Evolutionary conservation across 169 alveolate genomes (phyloP).

Genomic region (Eimeria necatrix): DNA sequence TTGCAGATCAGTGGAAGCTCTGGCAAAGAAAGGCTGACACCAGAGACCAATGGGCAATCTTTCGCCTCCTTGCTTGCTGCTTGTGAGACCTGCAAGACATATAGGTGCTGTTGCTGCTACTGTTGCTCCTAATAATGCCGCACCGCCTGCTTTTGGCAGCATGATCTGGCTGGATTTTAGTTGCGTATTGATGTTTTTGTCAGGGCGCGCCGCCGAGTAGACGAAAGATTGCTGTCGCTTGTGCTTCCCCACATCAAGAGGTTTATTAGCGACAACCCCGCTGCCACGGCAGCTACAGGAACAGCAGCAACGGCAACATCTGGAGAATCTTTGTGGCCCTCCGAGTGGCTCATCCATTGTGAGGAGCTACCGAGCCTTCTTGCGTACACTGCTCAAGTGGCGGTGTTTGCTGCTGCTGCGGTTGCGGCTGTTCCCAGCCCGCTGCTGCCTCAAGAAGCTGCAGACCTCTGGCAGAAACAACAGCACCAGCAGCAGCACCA

Average conservation of each 20-base stretch:
- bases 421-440: conserved; percentile 77
- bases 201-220: conserved; percentile 72
- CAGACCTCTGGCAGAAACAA: conserved; percentile 25
- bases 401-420: conserved; percentile 73
- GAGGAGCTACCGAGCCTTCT: conserved; percentile 34
- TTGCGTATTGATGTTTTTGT: background rate
- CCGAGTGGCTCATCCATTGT: conserved; percentile 55
- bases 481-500: conserved; percentile 57
- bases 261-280: conserved; percentile 42
- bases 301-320: conserved; percentile 8
- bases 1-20: conserved; percentile 39
- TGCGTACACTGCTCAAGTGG: conserved; percentile 57
- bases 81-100: conserved; percentile 28
- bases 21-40: background rate
- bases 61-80: conserved; percentile 62
- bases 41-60: conserved; percentile 19
- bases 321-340: background rate
- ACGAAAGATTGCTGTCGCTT: conserved; percentile 58
- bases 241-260: conserved; percentile 62
- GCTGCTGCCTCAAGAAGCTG: conserved; percentile 71
- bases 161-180: background rate
- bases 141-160: background rate
- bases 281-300: conserved; percentile 60
- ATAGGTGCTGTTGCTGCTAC: background rate
- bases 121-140: background rate